Evolutionary conservation across 164 flowering plant species (phyloP).

Genomic region (Piper betle): DNA sequence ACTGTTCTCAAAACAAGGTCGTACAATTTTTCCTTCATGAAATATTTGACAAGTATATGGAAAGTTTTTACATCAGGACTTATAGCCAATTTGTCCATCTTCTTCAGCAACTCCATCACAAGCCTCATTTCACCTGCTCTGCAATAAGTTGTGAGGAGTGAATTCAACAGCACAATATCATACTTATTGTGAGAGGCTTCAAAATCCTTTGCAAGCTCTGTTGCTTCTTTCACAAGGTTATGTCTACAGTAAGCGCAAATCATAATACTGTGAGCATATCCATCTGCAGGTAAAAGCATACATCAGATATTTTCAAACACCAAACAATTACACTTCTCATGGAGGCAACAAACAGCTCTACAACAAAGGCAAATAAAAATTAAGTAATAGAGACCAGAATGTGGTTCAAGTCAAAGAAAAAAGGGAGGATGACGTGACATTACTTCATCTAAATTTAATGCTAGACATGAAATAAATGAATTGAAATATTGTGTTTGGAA

Average conservation of each 20-base stretch:
- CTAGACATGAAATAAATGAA: not conserved
- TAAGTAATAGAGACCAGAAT: not conserved
- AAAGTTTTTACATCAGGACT: slow-evolving; percentile 71
- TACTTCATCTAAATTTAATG: not conserved
- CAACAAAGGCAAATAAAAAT: not conserved
- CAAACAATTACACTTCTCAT: not conserved
- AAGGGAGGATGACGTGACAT: not conserved
- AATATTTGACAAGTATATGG: slow-evolving; percentile 63
- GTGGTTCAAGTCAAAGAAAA: not conserved
- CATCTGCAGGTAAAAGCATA: slow-evolving; percentile 34
- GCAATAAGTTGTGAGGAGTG: slow-evolving; percentile 78
- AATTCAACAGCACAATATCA: slow-evolving; percentile 69
- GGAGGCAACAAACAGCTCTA: not conserved
- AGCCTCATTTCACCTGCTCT: slow-evolving; percentile 77
- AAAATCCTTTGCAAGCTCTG: slow-evolving; percentile 49
- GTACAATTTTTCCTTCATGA: slow-evolving; percentile 58
- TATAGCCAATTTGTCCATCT: slow-evolving; percentile 70
- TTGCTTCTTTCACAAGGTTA: slow-evolving; percentile 64
- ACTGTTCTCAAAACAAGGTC: slow-evolving; percentile 61
- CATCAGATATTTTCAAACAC: not conserved
- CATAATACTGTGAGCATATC: slow-evolving; percentile 76
- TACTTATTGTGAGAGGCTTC: slow-evolving; percentile 54
- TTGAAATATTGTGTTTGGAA: too few species aligned
- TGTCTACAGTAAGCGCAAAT: slow-evolving; percentile 69
- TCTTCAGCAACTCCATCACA: slow-evolving; percentile 64